Percentiles rank a stretch among this genome's conserved stretches.
Evolutionary conservation across 2,329 filamentous ascomycete genomes (phyloP).

Genomic region (Neonectria neomacrospora): DNA sequence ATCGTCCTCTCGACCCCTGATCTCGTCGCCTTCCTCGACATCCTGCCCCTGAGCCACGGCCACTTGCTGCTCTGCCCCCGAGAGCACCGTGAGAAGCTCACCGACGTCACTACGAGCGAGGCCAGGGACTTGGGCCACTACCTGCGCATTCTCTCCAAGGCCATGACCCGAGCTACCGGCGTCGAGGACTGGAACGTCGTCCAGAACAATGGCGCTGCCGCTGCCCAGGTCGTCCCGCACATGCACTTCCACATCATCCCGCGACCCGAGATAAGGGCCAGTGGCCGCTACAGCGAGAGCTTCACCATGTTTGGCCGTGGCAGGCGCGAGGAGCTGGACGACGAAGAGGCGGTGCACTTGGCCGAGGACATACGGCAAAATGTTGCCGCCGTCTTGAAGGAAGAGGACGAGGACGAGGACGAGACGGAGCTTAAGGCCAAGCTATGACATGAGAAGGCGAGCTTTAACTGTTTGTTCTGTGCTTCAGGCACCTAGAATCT

Average conservation of each 20-base stretch:
- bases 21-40: constrained; percentile 91
- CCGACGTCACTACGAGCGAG: constrained; percentile 72
- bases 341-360: constrained; percentile 74
- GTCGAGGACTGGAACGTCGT: constrained; percentile 94
- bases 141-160: constrained; percentile 78
- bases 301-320: constrained; percentile 89
- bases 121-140: constrained; percentile 73
- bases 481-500: constrained; percentile 4
- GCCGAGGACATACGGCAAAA: constrained; percentile 65
- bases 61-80: constrained; percentile 87
- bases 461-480: constrained; percentile 7
- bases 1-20: constrained; percentile 81
- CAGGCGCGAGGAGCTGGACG: constrained; percentile 77
- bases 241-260: constrained; percentile 97
- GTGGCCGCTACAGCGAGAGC: constrained; percentile 66
- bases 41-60: constrained; percentile 84
- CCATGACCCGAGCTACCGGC: constrained; percentile 75
- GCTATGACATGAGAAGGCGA: constrained; percentile 45
- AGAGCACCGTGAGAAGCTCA: constrained; percentile 80
- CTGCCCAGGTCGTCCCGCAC: constrained; percentile 92
- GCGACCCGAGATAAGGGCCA: constrained; percentile 73
- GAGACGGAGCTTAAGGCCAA: constrained; percentile 48
- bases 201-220: constrained; percentile 91
- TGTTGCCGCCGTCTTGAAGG: constrained; percentile 59
- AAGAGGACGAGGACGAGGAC: constrained; percentile 51